Base-by-base conservation (phyloP, 371 early-diverging fungal species). In the Choanephora cucurbitarum region DNA sequence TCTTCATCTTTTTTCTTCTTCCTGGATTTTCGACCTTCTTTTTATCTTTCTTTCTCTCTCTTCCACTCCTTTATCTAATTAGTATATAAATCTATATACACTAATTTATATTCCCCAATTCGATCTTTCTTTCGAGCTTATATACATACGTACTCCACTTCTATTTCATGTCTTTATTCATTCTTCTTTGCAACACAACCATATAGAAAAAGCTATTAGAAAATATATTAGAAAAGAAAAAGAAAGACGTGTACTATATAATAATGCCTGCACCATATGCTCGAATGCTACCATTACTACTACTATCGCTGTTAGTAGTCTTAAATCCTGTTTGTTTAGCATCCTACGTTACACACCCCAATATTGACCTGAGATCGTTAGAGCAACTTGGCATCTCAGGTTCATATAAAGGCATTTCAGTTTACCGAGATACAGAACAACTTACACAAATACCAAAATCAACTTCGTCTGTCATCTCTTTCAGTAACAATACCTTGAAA, bases 351-450 rank as follows among this genome's bases (percentile, higher is more conserved):
- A 34, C 62, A 58, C 62, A 70, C 50, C 77, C 77, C 28, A 57
- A 57, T 19, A 59, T 76, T 33, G 66, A 76, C 47, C 60, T 76
- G 41, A 58, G 64, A 45, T 57, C 69, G 43, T 28, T 75, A 9
- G 52, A 67, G 24, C 62, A 68, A 46, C 66, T 79, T 8, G 72
- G 72, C 18, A 71, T 79, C 33, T 66, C 70, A 21, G 75, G 79
- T 9, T 58, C 69, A 1, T 80, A 74, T 52, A 64, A 58, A 9
- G 77, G 77, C 5, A 68, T 76, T 34, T 80, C 80, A 34, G 44
- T 72, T 1, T 74, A 69, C 44, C 70, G 54, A 11, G 77, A 77
- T 21, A 67, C 71, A 13, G 49, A 57, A 13, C 80, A 76, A 54
- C 48, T 70, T 22, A 72, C 77, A n/a, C 58, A 66, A 19, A 54